Evolutionary conservation across 2,329 filamentous ascomycete species (phyloP), one percentile per base, ranked within the genome.

Genomic region (Talaromyces atroroseus): DNA sequence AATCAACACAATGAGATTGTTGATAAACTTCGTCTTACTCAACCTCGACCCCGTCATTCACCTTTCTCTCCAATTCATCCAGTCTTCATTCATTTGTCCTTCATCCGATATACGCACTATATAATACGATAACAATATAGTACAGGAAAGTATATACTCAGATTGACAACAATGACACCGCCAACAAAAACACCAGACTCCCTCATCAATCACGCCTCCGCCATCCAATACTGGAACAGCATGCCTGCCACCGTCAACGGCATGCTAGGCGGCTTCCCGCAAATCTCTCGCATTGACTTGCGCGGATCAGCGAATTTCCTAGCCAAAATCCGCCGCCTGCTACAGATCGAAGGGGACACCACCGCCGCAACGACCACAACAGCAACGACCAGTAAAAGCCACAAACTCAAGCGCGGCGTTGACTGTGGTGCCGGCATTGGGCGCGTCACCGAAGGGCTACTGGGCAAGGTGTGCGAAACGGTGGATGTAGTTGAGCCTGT

Each of bases 401-500:
- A 60, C 8, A 64, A 64, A 21, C 47, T 70, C 1, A 18, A 40
- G 6, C 66, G 75, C n/a, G 80, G 75, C 2, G 80, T 79, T 14
- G 83, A 86, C 65, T 84, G 82, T 61, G 83, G 83, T 20, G 83
- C 83, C 0, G 83, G 92, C 0, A 95, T 96, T 57, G 92, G 92
- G 0, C 80, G 92, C 44, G 82, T 96, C 58, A 95, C 90, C 0
- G 80, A 87, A 57, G 88, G 88, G 0, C 79, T 96, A 3, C 77
- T 96, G n/a, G 73, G 86, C 26, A 77, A 83, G 23, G 75, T 92
- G 1, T 85, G 87, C n/a, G 76, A 83, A 16, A 74, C 79, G 2
- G 86, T 96, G 6, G 92, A 96, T 68, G 79, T 95, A 21, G 83
- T 96, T 32, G 92, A 96, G 76, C 92, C 92, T 0, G 83, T 96